These are phyloP conservation scores for Suillus alpinus DNA, from an alignment of 768 basidiomycete species.

Conservation along the genomic window DNA sequence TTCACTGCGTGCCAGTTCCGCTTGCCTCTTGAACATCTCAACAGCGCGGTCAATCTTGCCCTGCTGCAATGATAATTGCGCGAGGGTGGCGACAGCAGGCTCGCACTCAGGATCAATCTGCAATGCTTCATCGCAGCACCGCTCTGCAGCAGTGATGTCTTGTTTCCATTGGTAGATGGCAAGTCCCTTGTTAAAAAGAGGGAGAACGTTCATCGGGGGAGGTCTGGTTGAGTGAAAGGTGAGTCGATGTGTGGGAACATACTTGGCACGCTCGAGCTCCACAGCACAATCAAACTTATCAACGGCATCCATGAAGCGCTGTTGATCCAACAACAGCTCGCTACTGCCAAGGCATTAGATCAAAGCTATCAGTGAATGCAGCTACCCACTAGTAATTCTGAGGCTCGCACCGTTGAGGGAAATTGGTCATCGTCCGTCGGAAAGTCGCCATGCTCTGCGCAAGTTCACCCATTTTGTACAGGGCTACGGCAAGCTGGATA, in stretches of 20 bases:
- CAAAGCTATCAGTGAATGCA: neutral
- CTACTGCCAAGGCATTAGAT: conserved; percentile 50
- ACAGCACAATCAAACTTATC: conserved; percentile 92
- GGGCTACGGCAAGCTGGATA: conserved; percentile 95
- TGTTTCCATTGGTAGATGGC: conserved; percentile 95
- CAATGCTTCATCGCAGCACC: conserved; percentile 85
- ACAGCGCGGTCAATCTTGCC: conserved; percentile 84
- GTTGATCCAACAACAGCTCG: conserved; percentile 90
- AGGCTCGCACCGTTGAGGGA: conserved; percentile 86
- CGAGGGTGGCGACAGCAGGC: conserved; percentile 92
- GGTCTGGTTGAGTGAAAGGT: conserved; percentile 18
- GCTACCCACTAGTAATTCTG: conserved; percentile 87
- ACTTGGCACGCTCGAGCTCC: conserved; percentile 82
- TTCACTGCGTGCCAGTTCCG: conserved; percentile 86
- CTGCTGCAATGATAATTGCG: conserved; percentile 90
- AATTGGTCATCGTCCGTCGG: conserved; percentile 76
- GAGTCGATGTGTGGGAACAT: conserved; percentile 13
- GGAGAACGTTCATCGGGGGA: conserved; percentile 78
- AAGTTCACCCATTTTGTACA: conserved; percentile 84
- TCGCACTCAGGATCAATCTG: conserved; percentile 91
- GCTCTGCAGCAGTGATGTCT: conserved; percentile 78
- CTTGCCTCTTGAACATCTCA: conserved; percentile 81
- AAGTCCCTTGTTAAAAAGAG: conserved; percentile 97
- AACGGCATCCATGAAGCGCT: conserved; percentile 81
- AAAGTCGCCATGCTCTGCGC: conserved; percentile 89